A percentile compares a stretch with the other conserved stretches of the same genome.
phyloP scores from a whole-genome alignment of 148 eudicot species.

The Selenicereus undatus region DNA sequence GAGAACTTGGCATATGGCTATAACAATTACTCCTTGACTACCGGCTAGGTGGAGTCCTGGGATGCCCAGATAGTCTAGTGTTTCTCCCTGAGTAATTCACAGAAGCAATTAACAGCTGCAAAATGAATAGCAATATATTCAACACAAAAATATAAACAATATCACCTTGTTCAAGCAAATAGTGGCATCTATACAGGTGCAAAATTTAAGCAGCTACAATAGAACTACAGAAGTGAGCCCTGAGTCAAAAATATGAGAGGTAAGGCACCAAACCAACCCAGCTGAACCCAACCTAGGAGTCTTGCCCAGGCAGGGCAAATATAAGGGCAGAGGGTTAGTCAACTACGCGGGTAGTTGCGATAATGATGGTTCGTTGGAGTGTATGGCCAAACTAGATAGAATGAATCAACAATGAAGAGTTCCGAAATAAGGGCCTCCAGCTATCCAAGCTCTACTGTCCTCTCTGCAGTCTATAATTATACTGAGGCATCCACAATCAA shows the following conservation, averaged over 20 bases:
- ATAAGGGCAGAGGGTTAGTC: not conserved
- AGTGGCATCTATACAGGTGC: not conserved
- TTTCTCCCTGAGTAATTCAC: slow-evolving; percentile 67
- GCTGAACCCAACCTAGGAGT: not conserved
- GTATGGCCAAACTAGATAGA: not conserved
- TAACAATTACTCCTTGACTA: slow-evolving; percentile 88
- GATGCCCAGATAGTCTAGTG: slow-evolving; percentile 96
- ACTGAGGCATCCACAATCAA: not conserved
- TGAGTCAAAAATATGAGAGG: not conserved
- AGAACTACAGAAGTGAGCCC: not conserved
- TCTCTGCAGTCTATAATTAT: not conserved
- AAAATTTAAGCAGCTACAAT: no score
- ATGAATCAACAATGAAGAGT: not conserved
- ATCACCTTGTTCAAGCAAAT: not conserved
- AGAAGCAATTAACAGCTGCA: slow-evolving; percentile 10
- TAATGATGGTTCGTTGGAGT: not conserved
- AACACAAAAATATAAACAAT: no score
- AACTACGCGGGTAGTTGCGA: not conserved
- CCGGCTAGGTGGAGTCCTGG: slow-evolving; percentile 97
- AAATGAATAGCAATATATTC: not conserved
- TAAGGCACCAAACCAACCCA: not conserved
- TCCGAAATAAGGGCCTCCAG: not conserved
- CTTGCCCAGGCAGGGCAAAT: not conserved
- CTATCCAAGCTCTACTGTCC: not conserved
- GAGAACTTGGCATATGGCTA: slow-evolving; percentile 91